Percentiles rank a stretch among this genome's conserved stretches.
phyloP scores from a whole-genome alignment of 2,329 filamentous ascomycete species.

The Byssoonygena ceratinophila region DNA sequence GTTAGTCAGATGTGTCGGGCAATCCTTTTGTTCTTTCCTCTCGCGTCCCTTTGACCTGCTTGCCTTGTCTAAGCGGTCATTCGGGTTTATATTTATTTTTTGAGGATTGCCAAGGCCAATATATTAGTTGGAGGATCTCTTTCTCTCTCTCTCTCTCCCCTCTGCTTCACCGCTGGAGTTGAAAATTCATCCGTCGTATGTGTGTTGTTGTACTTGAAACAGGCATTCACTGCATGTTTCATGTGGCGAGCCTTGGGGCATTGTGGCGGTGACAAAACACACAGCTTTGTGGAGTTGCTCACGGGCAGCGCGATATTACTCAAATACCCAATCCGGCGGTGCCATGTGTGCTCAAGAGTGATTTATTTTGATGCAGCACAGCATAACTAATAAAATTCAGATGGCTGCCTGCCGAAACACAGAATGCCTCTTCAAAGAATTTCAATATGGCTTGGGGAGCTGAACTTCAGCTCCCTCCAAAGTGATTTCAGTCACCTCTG shows the following conservation, averaged over 20 bases:
- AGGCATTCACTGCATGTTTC: neutral
- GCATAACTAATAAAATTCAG: neutral
- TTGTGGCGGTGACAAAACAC: neutral
- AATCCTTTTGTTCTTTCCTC: neutral
- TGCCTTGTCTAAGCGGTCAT: neutral
- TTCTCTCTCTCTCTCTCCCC: no score
- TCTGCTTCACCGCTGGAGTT: neutral
- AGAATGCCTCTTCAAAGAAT: no score
- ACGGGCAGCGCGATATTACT: neutral
- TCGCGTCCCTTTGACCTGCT: neutral
- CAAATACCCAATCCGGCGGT: neutral
- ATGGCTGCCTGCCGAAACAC: neutral
- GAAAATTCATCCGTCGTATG: neutral
- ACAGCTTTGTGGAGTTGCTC: neutral
- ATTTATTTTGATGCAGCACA: neutral
- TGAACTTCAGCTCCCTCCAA: no score
- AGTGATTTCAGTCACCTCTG: no score
- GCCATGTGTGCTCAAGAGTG: neutral
- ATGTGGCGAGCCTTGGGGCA: neutral
- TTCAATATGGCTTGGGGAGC: no score
- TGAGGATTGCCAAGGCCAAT: neutral
- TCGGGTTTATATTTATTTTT: neutral
- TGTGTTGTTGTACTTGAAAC: neutral
- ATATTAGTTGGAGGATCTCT: neutral
- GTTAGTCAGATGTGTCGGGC: neutral